A percentile compares a stretch with the other conserved stretches of the same genome.
Evolutionary conservation across 805 yeast genomes (phyloP).

Genomic region (Candida tibetensis): DNA sequence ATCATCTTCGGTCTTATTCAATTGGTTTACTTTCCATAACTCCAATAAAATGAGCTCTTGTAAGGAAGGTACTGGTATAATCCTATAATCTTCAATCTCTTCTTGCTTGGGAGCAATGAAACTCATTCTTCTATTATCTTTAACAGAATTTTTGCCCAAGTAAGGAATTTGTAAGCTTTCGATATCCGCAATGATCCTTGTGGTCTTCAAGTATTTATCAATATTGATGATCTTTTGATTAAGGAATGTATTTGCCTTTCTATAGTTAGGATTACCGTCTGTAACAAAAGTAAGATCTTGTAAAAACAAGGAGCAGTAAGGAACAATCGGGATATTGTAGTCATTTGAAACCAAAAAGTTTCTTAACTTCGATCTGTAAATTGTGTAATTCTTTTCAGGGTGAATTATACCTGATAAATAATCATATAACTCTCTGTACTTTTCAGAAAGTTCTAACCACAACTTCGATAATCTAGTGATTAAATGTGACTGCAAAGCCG

Average conservation of each 20-base stretch:
- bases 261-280: constrained; percentile 73
- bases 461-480: constrained; percentile 59
- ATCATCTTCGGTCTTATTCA: constrained; percentile 59
- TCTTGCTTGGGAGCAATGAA: constrained; percentile 13
- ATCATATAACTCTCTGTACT: constrained; percentile 59
- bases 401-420: constrained; percentile 67
- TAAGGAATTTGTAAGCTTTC: constrained; percentile 69
- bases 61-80: constrained; percentile 41
- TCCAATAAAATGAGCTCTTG: constrained; percentile 65
- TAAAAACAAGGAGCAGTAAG: constrained; percentile 69
- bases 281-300: constrained; percentile 80
- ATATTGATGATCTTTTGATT: constrained; percentile 64
- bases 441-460: constrained; percentile 58
- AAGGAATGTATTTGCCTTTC: constrained; percentile 57
- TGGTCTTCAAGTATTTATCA: constrained; percentile 68
- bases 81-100: constrained; percentile 34
- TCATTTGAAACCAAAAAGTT: constrained; percentile 51
- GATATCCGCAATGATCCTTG: constrained; percentile 62
- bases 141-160: constrained; percentile 8
- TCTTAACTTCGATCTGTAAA: constrained; percentile 62
- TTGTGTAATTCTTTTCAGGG: constrained; percentile 69
- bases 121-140: constrained; percentile 23
- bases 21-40: constrained; percentile 65
- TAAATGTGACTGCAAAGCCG: constrained; percentile 70
- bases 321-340: constrained; percentile 63